These are phyloP conservation scores for Rhododendron vialii DNA, from an alignment of 148 eudicot species.

Conservation along the genomic window DNA sequence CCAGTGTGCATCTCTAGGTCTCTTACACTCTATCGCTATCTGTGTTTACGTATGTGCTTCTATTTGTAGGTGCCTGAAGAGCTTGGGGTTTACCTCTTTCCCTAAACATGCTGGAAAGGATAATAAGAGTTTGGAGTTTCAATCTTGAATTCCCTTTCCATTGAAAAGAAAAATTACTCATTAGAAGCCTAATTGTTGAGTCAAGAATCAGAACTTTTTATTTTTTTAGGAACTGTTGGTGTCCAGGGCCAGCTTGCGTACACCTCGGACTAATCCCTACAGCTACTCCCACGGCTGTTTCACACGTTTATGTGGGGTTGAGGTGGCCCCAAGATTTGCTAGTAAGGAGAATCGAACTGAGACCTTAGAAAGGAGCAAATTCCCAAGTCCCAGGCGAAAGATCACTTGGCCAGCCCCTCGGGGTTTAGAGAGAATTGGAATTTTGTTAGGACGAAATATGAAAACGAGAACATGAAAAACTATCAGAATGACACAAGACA, in stretches of 20 bases:
- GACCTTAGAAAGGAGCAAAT: not conserved
- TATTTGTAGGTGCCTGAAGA: not conserved
- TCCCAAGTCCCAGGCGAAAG: too few relatives aligned
- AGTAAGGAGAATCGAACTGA: not conserved
- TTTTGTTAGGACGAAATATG: not conserved
- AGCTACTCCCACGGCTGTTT: not conserved
- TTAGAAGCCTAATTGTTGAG: not conserved
- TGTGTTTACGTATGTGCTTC: not conserved
- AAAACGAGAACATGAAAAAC: not conserved
- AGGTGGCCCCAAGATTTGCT: not conserved
- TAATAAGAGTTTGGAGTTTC: not conserved
- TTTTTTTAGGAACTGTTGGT: too few relatives aligned
- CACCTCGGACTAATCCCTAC: not conserved
- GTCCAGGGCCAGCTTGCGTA: not conserved
- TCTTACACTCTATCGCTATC: not conserved
- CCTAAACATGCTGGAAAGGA: not conserved
- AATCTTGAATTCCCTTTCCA: not conserved
- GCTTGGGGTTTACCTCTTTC: not conserved
- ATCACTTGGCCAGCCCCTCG: too few relatives aligned
- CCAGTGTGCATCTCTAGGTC: slow-evolving; percentile 30
- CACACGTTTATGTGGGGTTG: not conserved
- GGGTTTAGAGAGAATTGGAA: not conserved
- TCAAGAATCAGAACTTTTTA: not conserved
- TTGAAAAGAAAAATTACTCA: not conserved
- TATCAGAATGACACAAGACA: not conserved